Evolutionary conservation across 371 early-diverging fungal genomes (phyloP).

Genomic region (Mucor velutinosus): DNA sequence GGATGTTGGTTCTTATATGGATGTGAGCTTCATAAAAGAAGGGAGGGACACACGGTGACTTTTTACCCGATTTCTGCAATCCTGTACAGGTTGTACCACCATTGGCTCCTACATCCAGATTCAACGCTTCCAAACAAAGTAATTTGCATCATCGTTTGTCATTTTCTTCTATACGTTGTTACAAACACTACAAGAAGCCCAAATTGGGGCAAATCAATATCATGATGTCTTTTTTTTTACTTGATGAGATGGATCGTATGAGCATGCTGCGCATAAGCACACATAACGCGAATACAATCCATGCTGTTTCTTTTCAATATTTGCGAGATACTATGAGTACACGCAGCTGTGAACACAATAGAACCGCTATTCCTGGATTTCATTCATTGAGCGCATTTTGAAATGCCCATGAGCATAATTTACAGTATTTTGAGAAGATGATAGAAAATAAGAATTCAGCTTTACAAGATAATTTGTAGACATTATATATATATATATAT

Average conservation of each 20-base stretch:
- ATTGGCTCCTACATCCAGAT: neutral
- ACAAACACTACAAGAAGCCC: neutral
- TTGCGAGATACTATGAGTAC: neutral
- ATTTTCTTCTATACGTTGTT: neutral
- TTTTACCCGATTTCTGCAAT: neutral
- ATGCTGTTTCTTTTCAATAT: no score
- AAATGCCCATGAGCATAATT: no score
- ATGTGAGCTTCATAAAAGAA: neutral
- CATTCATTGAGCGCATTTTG: neutral
- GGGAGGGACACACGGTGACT: neutral
- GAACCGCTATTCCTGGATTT: no score
- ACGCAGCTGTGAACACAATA: no score
- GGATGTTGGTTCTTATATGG: neutral
- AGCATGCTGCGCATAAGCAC: neutral
- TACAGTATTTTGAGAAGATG: no score
- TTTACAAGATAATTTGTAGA: no score
- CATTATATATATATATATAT: no score
- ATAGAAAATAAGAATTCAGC: no score
- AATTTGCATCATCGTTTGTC: slow-evolving; percentile 11
- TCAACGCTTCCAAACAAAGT: neutral
- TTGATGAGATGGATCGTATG: neutral
- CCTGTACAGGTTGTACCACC: neutral
- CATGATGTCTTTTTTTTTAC: neutral
- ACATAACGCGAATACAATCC: no score
- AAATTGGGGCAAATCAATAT: neutral